Evolutionary conservation across 164 flowering plant species (phyloP).

Genomic region (Protea cynaroides): DNA sequence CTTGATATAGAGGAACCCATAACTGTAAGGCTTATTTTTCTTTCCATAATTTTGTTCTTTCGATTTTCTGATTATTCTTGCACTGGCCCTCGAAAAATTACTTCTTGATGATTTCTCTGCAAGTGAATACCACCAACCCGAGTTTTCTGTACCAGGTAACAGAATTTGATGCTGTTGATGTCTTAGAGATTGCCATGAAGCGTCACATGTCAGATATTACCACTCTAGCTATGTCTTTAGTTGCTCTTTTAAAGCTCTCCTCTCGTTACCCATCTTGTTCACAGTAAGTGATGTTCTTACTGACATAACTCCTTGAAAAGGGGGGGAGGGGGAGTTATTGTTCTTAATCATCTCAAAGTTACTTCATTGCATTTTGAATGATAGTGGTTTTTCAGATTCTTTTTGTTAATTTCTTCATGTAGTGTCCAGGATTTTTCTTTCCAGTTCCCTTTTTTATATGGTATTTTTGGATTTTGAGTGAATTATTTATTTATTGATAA

Average conservation of each 20-base stretch:
- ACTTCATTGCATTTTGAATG: too few relatives aligned
- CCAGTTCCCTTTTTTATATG: too few relatives aligned
- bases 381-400: too few relatives aligned
- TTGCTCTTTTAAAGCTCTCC: slow-evolving; percentile 92
- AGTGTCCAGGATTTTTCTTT: too few relatives aligned
- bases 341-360: too few relatives aligned
- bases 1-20: slow-evolving; percentile 82
- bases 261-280: slow-evolving; percentile 91
- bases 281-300: slow-evolving; percentile 42
- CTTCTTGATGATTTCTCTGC: background rate
- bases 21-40: slow-evolving; percentile 47
- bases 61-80: too few relatives aligned
- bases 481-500: too few relatives aligned
- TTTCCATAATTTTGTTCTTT: slow-evolving; percentile 7
- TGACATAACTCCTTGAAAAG: too few relatives aligned
- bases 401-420: too few relatives aligned
- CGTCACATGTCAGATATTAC: slow-evolving; percentile 66
- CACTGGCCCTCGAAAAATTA: background rate
- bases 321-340: too few relatives aligned
- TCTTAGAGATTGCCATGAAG: slow-evolving; percentile 60
- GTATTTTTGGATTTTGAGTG: too few relatives aligned
- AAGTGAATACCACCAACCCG: slow-evolving; percentile 4
- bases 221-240: slow-evolving; percentile 76
- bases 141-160: slow-evolving; percentile 63
- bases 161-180: slow-evolving; percentile 88